Base-by-base conservation (phyloP, 2,329 filamentous ascomycete genomes). In the Colletotrichum lentis region DNA sequence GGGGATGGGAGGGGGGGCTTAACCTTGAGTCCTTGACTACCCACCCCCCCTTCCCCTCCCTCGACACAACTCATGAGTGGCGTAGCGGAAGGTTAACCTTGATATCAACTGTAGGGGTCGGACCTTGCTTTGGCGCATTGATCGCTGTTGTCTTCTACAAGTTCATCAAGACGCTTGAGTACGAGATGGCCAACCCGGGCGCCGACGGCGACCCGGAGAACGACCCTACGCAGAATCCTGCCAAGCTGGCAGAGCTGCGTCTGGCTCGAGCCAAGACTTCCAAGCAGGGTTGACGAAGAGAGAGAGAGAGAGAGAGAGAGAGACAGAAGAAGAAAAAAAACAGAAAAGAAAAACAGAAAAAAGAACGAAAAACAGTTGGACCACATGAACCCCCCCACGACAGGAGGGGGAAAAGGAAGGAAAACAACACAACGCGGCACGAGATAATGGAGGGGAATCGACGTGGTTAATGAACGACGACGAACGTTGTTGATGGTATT, bases 171-270 rank as follows among this genome's bases (percentile, higher is more conserved):
- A 80, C 76, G 47, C 72, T 80, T 1, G 78, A 80, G 71, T 80
- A 80, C 47, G 78, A 80, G 75, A 82, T 82, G 79, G 81, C 80
- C 12, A 83, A 83, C 69, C 81, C 81, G 24, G 80, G 80, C 14
- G 81, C 82, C 24, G 81, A 83, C 70, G 81, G 80, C 31, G 81
- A 82, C 64, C 74, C 77, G 43, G 62, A 72, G 27, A 82, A 82
- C 54, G 81, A 83, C 71, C 80, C 80, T 10, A 81, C 80, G 18
- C 76, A 78, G 72, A 82, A 82, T 69, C 77, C 79, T 1, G 78
- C 80, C 71, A 82, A 80, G 74, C 73, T 73, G 41, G 77, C 77
- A 12, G 69, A 71, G 56, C 18, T 71, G 12, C 64, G 67, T 31
- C 64, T 71, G 64, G 60, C 69, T 14, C 69, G 69, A 20, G 60